These are phyloP conservation scores for Vitis vinifera DNA, from an alignment of 164 flowering plant genomes.

Conservation along the genomic window DNA sequence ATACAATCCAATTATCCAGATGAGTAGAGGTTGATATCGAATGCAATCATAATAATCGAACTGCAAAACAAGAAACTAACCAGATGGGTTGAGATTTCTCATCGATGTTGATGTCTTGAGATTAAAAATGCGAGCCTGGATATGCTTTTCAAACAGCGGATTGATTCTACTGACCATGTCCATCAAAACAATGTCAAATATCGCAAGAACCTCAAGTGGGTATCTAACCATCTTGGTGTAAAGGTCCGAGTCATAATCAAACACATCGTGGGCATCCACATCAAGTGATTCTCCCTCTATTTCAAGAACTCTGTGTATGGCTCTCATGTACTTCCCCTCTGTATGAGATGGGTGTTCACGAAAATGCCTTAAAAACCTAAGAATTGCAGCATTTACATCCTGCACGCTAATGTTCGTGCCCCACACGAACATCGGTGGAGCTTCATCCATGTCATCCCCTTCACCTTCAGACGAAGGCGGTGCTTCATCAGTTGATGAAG, in stretches of 20 bases:
- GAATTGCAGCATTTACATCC: conserved; percentile 78
- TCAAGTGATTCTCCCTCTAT: conserved; percentile 84
- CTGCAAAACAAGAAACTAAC: conserved; percentile 34
- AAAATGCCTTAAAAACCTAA: conserved; percentile 70
- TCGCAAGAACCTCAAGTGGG: conserved; percentile 94
- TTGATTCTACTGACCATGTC: conserved; percentile 67
- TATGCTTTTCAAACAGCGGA: conserved; percentile 79
- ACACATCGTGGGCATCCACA: conserved; percentile 84
- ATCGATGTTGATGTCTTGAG: conserved; percentile 69
- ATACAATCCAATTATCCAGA: not conserved
- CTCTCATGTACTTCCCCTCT: conserved; percentile 83
- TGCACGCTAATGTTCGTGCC: conserved; percentile 95
- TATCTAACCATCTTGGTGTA: conserved; percentile 87
- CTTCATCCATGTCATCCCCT: conserved; percentile 55
- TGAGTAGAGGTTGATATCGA: too few relatives aligned
- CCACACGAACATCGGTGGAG: conserved; percentile 87
- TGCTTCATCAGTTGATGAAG: conserved; percentile 52
- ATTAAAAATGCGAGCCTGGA: conserved; percentile 82
- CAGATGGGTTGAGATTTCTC: conserved; percentile 95
- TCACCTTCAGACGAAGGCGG: conserved; percentile 63
- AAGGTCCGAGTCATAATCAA: conserved; percentile 72
- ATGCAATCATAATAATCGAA: too few relatives aligned
- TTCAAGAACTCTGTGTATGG: conserved; percentile 60
- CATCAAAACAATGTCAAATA: conserved; percentile 96
- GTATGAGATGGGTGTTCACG: conserved; percentile 38